phyloP scores from a whole-genome alignment of 768 basidiomycete species.

The Suillus plorans region DNA sequence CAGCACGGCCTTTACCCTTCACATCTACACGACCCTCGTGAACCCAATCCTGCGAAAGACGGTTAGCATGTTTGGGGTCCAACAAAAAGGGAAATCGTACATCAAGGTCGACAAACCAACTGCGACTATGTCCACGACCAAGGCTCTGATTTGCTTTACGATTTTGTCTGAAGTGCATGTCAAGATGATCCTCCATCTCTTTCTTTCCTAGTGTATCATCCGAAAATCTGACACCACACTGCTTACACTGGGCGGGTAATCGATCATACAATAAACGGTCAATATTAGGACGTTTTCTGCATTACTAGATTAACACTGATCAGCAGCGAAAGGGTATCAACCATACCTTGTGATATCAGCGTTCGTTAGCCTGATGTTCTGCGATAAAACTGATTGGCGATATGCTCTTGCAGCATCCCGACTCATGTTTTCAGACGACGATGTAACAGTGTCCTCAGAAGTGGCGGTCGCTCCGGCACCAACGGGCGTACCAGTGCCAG shows the following conservation, averaged over 20 bases:
- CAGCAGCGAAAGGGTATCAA: neutral
- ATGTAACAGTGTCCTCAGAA: slow-evolving; percentile 29
- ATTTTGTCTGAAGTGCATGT: slow-evolving; percentile 96
- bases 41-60: slow-evolving; percentile 75
- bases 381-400: slow-evolving; percentile 55
- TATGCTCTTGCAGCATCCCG: slow-evolving; percentile 57
- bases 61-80: slow-evolving; percentile 14
- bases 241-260: slow-evolving; percentile 84
- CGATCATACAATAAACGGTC: slow-evolving; percentile 71
- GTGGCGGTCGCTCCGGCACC: slow-evolving; percentile 43
- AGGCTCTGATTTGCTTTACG: slow-evolving; percentile 74
- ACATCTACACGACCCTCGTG: slow-evolving; percentile 58
- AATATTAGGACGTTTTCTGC: slow-evolving; percentile 51
- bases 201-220: slow-evolving; percentile 72
- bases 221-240: slow-evolving; percentile 87
- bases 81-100: slow-evolving; percentile 44
- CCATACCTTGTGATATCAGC: slow-evolving; percentile 73
- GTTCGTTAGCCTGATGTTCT: slow-evolving; percentile 61
- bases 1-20: slow-evolving; percentile 70
- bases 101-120: slow-evolving; percentile 85
- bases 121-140: slow-evolving; percentile 84
- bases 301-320: slow-evolving; percentile 37
- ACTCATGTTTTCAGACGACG: slow-evolving; percentile 35
- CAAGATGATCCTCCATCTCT: slow-evolving; percentile 83
- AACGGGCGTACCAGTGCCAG: slow-evolving; percentile 50